A percentile compares a stretch with the other conserved stretches of the same genome.
These are phyloP conservation scores for Simmondsia chinensis DNA, from an alignment of 148 eudicot genomes.

Conservation along the genomic window DNA sequence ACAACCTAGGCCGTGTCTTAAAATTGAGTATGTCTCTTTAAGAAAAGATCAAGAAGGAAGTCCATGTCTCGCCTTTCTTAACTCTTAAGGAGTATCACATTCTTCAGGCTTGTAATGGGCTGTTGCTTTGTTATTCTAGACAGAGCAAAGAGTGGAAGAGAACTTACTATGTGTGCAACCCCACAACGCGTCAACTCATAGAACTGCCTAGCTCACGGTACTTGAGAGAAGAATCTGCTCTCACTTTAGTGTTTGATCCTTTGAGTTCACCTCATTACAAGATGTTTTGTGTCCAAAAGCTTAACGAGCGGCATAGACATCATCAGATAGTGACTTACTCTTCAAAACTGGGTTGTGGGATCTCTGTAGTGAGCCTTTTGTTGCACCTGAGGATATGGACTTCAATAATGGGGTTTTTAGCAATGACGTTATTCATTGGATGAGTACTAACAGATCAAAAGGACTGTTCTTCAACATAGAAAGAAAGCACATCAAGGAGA, in stretches of 20 bases:
- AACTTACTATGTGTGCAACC: neutral
- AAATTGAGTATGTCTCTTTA: neutral
- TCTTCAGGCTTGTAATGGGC: neutral
- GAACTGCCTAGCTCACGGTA: neutral
- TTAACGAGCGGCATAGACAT: neutral
- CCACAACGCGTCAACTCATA: neutral
- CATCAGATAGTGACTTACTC: neutral
- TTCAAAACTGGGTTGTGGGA: neutral
- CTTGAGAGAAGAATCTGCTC: neutral
- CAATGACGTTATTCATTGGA: neutral
- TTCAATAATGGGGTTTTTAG: neutral
- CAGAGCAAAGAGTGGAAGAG: too few relatives aligned
- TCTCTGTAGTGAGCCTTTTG: neutral
- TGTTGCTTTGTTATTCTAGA: neutral
- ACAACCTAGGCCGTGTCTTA: neutral
- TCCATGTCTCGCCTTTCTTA: neutral
- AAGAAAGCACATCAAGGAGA: neutral
- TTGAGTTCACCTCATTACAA: neutral
- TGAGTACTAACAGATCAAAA: neutral
- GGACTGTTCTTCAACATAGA: neutral
- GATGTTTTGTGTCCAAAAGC: neutral
- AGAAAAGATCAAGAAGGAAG: neutral
- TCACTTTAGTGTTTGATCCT: neutral
- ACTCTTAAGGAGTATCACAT: neutral
- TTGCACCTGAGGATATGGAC: neutral